A percentile compares a stretch with the other conserved stretches of the same genome.
phyloP scores from a whole-genome alignment of 2,329 filamentous ascomycete genomes.

The Zalaria sp. region DNA sequence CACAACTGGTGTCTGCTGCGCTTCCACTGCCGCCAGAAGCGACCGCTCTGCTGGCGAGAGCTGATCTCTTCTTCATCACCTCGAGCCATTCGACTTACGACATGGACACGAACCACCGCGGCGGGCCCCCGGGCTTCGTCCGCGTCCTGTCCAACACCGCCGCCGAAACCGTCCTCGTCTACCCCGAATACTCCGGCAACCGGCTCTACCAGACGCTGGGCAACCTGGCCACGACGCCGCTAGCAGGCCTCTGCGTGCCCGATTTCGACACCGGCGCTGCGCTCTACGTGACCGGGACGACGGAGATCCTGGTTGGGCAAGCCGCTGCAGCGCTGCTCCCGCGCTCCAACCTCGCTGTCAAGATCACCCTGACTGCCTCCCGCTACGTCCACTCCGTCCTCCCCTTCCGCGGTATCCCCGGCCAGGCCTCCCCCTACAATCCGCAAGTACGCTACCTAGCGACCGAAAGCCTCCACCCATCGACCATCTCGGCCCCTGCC shows the following conservation, averaged over 20 bases:
- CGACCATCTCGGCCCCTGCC: slow-evolving; percentile 6
- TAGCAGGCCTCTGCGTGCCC: slow-evolving; percentile 56
- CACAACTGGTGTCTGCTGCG: slow-evolving; percentile 35
- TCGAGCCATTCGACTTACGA: slow-evolving; percentile 23
- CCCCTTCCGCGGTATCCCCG: slow-evolving; percentile 47
- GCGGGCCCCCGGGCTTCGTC: slow-evolving; percentile 61
- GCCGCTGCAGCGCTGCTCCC: slow-evolving; percentile 50
- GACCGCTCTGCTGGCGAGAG: slow-evolving; percentile 16
- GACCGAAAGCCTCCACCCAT: slow-evolving; percentile 34
- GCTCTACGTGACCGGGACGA: slow-evolving; percentile 58
- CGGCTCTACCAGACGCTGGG: slow-evolving; percentile 71
- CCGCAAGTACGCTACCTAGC: slow-evolving; percentile 53
- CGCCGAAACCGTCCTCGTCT: slow-evolving; percentile 42
- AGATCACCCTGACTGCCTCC: slow-evolving; percentile 46
- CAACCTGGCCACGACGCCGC: slow-evolving; percentile 54
- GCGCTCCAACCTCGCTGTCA: slow-evolving; percentile 58
- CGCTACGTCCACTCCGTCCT: slow-evolving; percentile 52
- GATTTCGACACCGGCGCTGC: slow-evolving; percentile 60
- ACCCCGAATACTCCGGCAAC: slow-evolving; percentile 79
- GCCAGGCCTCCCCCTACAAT: slow-evolving; percentile 63
- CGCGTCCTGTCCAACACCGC: slow-evolving; percentile 46
- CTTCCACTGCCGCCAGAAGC: slow-evolving; percentile 39
- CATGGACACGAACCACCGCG: slow-evolving; percentile 78
- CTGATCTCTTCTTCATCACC: neutral
- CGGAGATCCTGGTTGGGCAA: slow-evolving; percentile 50